Evolutionary conservation across 805 yeast genomes (phyloP).

Genomic region (Metschnikowia proteae): DNA sequence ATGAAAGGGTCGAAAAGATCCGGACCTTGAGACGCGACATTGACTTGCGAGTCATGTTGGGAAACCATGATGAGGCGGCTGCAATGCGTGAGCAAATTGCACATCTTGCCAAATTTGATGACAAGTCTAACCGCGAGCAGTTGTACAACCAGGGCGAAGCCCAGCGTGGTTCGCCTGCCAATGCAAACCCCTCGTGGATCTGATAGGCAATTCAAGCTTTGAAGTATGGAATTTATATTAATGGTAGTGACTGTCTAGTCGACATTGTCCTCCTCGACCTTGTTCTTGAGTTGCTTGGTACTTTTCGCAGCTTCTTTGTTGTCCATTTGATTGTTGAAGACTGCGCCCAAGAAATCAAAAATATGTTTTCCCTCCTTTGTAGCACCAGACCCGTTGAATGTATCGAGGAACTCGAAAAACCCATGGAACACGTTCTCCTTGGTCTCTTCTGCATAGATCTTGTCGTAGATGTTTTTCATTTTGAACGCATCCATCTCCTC

Average conservation of each 20-base stretch:
- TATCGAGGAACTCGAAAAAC: constrained; percentile 86
- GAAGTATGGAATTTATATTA: not conserved
- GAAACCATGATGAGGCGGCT: constrained; percentile 2
- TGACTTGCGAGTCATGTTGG: not conserved
- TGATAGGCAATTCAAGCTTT: not conserved
- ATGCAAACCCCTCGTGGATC: constrained; percentile 20
- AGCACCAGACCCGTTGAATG: constrained; percentile 46
- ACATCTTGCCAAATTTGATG: constrained; percentile 3
- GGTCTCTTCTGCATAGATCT: constrained; percentile 85
- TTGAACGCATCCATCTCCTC: constrained; percentile 81
- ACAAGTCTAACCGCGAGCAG: constrained; percentile 8
- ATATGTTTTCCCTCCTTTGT: constrained; percentile 44
- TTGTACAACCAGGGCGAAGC: constrained; percentile 11
- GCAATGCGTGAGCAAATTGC: constrained; percentile 8
- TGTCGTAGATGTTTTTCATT: constrained; percentile 83
- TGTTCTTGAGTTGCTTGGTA: constrained; percentile 5
- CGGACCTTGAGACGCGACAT: not conserved
- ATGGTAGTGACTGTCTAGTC: constrained; percentile 5
- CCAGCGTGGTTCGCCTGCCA: constrained; percentile 12
- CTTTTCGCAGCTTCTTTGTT: constrained; percentile 13
- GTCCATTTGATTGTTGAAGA: constrained; percentile 23
- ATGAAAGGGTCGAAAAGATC: constrained; percentile 1
- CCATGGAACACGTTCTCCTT: constrained; percentile 86
- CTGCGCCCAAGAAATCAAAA: constrained; percentile 55
- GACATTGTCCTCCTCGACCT: constrained; percentile 8